These are phyloP conservation scores for Lactarius tabidus DNA, from an alignment of 768 basidiomycete species.

Conservation along the genomic window DNA sequence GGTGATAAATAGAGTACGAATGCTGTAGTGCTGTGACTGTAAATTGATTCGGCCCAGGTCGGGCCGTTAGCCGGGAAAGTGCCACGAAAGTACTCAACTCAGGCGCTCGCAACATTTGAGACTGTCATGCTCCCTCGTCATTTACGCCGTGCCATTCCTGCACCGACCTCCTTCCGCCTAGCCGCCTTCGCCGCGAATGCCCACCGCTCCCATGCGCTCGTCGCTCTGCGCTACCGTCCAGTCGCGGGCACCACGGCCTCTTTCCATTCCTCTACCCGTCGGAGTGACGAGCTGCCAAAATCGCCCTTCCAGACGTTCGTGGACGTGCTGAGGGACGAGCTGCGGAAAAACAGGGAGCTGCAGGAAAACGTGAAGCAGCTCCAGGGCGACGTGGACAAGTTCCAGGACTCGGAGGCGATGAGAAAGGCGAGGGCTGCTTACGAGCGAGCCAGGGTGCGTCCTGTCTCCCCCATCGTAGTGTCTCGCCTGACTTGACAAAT, in stretches of 20 bases:
- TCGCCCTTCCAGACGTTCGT: constrained; percentile 97
- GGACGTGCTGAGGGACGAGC: constrained; percentile 87
- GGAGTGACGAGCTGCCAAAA: constrained; percentile 65
- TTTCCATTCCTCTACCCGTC: constrained; percentile 66
- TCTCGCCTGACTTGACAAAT: constrained; percentile 5
- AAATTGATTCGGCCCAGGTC: background rate
- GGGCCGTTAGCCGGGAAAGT: background rate
- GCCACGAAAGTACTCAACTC: background rate
- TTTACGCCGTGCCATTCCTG: constrained; percentile 38
- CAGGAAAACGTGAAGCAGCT: constrained; percentile 97
- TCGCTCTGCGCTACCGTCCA: constrained; percentile 34
- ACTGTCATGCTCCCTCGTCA: constrained; percentile 46
- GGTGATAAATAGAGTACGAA: constrained; percentile 32
- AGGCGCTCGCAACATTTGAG: background rate
- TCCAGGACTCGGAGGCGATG: constrained; percentile 97
- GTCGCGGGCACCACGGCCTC: constrained; percentile 19
- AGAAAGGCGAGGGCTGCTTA: constrained; percentile 87
- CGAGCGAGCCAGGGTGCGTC: constrained; percentile 84
- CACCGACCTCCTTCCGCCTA: constrained; percentile 28
- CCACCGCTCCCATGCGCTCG: constrained; percentile 24
- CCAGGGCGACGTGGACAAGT: constrained; percentile 94
- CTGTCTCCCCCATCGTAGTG: background rate
- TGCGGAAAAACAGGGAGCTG: constrained; percentile 89
- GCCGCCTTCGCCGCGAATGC: constrained; percentile 29
- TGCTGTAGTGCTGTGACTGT: background rate